These are phyloP conservation scores for Panellus pusillus DNA, from an alignment of 768 basidiomycete genomes.

Conservation along the genomic window DNA sequence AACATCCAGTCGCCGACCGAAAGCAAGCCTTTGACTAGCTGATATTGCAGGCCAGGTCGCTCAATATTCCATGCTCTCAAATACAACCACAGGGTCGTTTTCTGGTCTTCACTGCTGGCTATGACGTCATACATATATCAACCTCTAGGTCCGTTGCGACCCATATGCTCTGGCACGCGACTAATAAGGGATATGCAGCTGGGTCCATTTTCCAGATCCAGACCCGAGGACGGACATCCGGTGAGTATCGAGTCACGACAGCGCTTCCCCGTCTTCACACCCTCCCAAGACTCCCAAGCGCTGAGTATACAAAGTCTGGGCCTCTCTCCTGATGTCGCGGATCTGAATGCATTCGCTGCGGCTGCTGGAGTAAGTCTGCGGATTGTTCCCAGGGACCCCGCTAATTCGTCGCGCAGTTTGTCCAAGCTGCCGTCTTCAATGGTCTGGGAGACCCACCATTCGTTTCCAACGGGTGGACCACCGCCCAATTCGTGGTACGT, in stretches of 20 bases:
- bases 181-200: slow-evolving; percentile 29
- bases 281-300: slow-evolving; percentile 36
- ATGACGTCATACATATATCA: slow-evolving; percentile 50
- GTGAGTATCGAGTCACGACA: neutral
- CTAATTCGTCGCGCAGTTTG: slow-evolving; percentile 13
- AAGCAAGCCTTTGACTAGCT: slow-evolving; percentile 1
- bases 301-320: slow-evolving; percentile 43
- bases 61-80: slow-evolving; percentile 45
- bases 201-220: slow-evolving; percentile 42
- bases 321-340: slow-evolving; percentile 42
- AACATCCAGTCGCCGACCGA: neutral
- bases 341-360: slow-evolving; percentile 56
- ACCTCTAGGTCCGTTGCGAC: slow-evolving; percentile 46
- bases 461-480: slow-evolving; percentile 38
- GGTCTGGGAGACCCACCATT: slow-evolving; percentile 45
- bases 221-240: slow-evolving; percentile 21
- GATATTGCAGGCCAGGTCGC: slow-evolving; percentile 38
- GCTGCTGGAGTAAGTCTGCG: slow-evolving; percentile 52
- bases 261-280: neutral
- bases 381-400: neutral
- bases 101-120: slow-evolving; percentile 52
- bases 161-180: slow-evolving; percentile 27
- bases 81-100: slow-evolving; percentile 55
- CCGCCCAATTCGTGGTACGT: slow-evolving; percentile 31
- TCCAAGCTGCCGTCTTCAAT: slow-evolving; percentile 29